Evolutionary conservation across 2,329 filamentous ascomycete species (phyloP).

Genomic region (Chlorencoelia australis): DNA sequence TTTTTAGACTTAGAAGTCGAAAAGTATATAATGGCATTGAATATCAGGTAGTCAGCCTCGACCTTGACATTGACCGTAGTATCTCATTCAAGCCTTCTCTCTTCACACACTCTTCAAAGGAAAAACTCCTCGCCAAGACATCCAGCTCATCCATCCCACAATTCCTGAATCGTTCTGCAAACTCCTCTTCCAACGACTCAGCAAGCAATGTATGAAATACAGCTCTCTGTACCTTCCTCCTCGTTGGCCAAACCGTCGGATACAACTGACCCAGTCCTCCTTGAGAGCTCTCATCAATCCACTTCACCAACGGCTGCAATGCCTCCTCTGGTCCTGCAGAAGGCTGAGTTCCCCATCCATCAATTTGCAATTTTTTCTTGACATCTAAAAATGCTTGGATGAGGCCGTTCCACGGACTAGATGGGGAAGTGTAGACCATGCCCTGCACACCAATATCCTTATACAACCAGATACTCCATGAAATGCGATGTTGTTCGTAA

Average conservation of each 20-base stretch:
- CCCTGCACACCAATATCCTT: constrained; percentile 48
- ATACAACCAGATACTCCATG: constrained; percentile 52
- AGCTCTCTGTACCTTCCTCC: constrained; percentile 36
- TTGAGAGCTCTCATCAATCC: constrained; percentile 36
- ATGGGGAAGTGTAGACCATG: constrained; percentile 36
- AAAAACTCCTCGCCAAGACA: constrained; percentile 36
- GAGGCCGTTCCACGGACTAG: constrained; percentile 39
- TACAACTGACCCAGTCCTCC: constrained; percentile 14
- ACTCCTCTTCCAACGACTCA: constrained; percentile 42
- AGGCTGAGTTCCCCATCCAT: constrained; percentile 41
- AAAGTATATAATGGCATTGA: too few relatives aligned
- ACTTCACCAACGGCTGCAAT: constrained; percentile 10
- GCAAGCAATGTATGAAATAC: constrained; percentile 40
- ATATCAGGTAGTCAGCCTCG: too few relatives aligned
- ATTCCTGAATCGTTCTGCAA: constrained; percentile 42
- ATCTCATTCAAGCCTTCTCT: constrained; percentile 28
- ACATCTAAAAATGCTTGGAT: constrained; percentile 44
- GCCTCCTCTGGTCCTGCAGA: constrained; percentile 24
- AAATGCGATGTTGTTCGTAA: constrained; percentile 40
- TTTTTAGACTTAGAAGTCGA: too few relatives aligned
- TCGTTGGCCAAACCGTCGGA: constrained; percentile 37
- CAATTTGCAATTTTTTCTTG: constrained; percentile 42
- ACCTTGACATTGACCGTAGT: too few relatives aligned
- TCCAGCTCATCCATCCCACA: constrained; percentile 43
- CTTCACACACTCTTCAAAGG: constrained; percentile 40